Percentiles rank a stretch among this genome's conserved stretches.
phyloP scores from a whole-genome alignment of 192 early-diverging fungal species.

The Dissophora ornata region DNA sequence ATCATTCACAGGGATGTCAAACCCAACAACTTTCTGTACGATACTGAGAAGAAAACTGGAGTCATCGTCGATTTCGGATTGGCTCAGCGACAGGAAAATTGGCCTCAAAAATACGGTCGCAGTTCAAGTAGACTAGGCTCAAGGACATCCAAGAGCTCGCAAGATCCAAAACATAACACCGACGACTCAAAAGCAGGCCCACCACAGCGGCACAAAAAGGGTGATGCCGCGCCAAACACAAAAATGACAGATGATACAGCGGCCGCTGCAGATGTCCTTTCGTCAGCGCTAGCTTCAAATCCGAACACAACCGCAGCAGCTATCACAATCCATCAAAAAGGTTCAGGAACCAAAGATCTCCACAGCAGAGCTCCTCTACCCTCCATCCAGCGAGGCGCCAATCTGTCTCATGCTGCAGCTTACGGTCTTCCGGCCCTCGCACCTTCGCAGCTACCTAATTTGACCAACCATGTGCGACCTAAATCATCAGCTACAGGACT shows the following conservation, averaged over 20 bases:
- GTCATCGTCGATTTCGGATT: constrained; percentile 95
- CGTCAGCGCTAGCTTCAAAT: too few species aligned
- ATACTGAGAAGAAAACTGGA: constrained; percentile 72
- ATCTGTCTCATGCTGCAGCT: background rate
- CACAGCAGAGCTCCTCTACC: constrained; percentile 2
- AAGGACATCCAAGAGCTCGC: background rate
- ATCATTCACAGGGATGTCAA: constrained; percentile 96
- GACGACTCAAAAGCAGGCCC: too few species aligned
- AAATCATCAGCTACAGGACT: background rate
- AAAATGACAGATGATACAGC: too few species aligned
- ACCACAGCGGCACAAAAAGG: too few species aligned
- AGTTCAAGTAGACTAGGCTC: background rate
- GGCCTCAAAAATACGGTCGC: background rate
- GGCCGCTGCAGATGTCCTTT: too few species aligned
- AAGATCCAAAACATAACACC: too few species aligned
- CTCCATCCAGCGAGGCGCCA: background rate
- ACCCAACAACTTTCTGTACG: constrained; percentile 95
- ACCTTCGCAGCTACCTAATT: background rate
- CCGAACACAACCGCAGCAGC: too few species aligned
- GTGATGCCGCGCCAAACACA: too few species aligned
- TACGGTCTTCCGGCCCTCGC: background rate
- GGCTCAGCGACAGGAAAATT: constrained; percentile 64
- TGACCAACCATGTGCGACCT: constrained; percentile 7
- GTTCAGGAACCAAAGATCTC: background rate
- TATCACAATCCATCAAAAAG: too few species aligned